Base-by-base conservation (phyloP, 2,329 filamentous ascomycete species). In the Alternaria novae-zelandiae region DNA sequence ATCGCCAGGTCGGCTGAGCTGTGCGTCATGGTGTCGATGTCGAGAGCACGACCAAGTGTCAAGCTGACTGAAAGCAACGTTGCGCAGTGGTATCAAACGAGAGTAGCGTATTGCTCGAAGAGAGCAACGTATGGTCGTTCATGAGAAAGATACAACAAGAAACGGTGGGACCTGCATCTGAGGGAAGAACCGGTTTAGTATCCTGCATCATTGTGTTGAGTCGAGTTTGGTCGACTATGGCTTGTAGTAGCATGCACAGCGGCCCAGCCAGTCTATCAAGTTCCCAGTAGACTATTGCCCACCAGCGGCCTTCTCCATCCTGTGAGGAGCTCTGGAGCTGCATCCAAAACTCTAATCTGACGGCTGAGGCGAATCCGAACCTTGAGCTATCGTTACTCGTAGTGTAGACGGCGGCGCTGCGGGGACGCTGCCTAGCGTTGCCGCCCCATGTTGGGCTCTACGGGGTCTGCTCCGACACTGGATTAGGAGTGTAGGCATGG, bases 1-100 rank as follows among this genome's bases (percentile, higher is more conserved):
- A 54, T 60, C 9, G 68, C 56, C 12, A 78, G 30, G 8, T 66
- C 65, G 6, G 61, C 54, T 17, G 59, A 23, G 51, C 66, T 65
- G 58, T 74, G 73, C 13, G 17, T 8, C n/a, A 57, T 53, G 56
- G 5, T 46, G 12, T 43, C 10, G 30, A 50, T 23, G 12, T 41
- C 10, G 32, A 51, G n/a, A 26, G 17, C 13, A 17, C 1, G 36
- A 41, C 36, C 36, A 3, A 17, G 7, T 41, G 36, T 41, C 36
- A 41, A 41, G 36, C 36, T 41, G n/a, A 41, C 9, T 2, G 30
- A 59, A 60, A 64, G 54, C 54, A 55, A 28, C 45, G 64, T 43
- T 63, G 44, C 61, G 59, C 66, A 64, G 15, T 36, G 15, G 58
- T 54, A 63, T 69, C 57, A 63, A 55, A 36, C 54, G 7, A 28